Percentiles rank a stretch among this genome's conserved stretches.
Evolutionary conservation across 169 alveolate genomes (phyloP).

Genomic region (Plasmodium malariae): DNA sequence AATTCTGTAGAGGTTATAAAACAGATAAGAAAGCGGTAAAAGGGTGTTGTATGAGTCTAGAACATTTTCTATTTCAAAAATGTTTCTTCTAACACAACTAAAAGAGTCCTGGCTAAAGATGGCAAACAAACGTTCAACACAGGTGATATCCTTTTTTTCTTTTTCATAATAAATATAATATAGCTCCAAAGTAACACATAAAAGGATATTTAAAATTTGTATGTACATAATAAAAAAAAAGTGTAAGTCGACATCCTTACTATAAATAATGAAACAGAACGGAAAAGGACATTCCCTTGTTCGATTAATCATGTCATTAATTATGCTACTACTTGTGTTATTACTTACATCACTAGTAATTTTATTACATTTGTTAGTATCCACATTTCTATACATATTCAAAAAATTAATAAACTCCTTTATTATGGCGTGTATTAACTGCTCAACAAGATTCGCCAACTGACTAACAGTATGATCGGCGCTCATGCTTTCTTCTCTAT

Average conservation of each 20-base stretch:
- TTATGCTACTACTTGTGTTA: background rate
- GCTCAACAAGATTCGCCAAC: background rate
- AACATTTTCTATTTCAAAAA: slow-evolving; percentile 48
- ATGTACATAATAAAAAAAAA: slow-evolving; percentile 34
- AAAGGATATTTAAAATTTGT: slow-evolving; percentile 20
- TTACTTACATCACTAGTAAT: no score
- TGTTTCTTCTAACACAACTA: background rate
- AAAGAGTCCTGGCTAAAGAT: slow-evolving; percentile 5
- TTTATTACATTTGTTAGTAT: no score
- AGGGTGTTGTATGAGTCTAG: slow-evolving; percentile 29
- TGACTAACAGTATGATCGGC: background rate
- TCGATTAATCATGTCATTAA: slow-evolving; percentile 8
- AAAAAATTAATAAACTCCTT: background rate
- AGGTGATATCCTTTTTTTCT: background rate
- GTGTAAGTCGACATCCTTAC: slow-evolving; percentile 4
- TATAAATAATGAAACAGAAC: slow-evolving; percentile 41
- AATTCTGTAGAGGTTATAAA: slow-evolving; percentile 29
- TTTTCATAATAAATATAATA: background rate
- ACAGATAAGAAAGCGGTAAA: slow-evolving; percentile 38
- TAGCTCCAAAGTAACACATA: slow-evolving; percentile 9
- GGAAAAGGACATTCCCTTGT: slow-evolving; percentile 36
- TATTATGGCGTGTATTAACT: background rate
- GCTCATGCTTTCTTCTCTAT: background rate
- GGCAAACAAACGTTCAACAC: background rate
- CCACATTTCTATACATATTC: background rate